These are phyloP conservation scores for Straminergon stramineum DNA, from an alignment of 225 moss, liverwort and hornwort genomes.

Conservation along the genomic window DNA sequence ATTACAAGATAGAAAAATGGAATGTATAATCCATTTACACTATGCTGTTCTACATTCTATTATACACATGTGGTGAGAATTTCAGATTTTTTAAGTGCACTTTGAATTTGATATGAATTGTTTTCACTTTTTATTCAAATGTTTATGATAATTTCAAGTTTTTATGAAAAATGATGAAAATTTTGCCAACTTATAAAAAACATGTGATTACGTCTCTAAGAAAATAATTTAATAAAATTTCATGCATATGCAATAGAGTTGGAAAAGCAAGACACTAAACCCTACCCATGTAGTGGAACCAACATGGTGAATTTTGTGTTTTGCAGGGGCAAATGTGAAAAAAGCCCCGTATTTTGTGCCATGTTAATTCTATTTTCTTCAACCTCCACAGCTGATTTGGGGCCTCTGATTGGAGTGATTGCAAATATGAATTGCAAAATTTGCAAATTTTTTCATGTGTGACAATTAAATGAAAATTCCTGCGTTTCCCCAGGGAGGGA, in stretches of 20 bases:
- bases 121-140: background rate
- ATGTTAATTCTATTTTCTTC: no score
- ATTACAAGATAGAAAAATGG: background rate
- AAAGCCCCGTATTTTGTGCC: no score
- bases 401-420: no score
- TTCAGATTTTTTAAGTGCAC: background rate
- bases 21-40: background rate
- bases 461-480: no score
- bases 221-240: background rate
- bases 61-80: background rate
- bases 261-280: no score
- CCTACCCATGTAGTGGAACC: no score
- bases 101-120: background rate
- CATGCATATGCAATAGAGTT: background rate
- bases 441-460: no score
- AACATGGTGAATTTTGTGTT: no score
- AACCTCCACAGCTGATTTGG: no score
- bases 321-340: no score
- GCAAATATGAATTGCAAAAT: no score
- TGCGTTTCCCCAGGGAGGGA: no score
- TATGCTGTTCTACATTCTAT: background rate
- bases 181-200: background rate
- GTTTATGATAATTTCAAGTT: background rate
- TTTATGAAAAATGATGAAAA: background rate
- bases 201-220: background rate